phyloP scores from a whole-genome alignment of 73 alveolate species.

The Loxodes magnus region DNA sequence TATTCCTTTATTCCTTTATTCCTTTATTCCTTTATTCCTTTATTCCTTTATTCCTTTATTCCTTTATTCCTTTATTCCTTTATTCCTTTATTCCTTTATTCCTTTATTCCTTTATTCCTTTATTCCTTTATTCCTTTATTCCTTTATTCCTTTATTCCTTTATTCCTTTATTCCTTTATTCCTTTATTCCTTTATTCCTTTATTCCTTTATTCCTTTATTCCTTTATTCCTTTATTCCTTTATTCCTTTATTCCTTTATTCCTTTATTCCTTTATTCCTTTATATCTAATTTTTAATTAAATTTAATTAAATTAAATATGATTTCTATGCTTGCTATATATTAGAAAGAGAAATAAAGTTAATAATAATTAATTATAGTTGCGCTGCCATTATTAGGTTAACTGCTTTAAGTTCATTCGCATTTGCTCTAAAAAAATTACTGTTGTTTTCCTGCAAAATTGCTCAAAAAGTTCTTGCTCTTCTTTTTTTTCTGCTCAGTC shows the following conservation, averaged over 20 bases:
- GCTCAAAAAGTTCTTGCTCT: no score
- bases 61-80: neutral
- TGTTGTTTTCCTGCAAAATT: no score
- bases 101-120: neutral
- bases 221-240: neutral
- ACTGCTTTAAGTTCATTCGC: no score
- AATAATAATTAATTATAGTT: no score
- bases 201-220: neutral
- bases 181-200: neutral
- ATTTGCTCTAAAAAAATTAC: no score
- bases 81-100: neutral
- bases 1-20: neutral
- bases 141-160: neutral
- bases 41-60: neutral
- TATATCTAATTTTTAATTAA: neutral
- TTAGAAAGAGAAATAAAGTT: no score
- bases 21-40: neutral
- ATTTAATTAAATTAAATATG: neutral
- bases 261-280: neutral
- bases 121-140: neutral
- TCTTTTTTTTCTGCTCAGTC: no score
- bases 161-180: neutral
- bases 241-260: neutral
- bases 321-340: no score
- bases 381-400: no score